phyloP scores from a whole-genome alignment of 1,139 yeast species.

The Yamadazyma epiphylla region DNA sequence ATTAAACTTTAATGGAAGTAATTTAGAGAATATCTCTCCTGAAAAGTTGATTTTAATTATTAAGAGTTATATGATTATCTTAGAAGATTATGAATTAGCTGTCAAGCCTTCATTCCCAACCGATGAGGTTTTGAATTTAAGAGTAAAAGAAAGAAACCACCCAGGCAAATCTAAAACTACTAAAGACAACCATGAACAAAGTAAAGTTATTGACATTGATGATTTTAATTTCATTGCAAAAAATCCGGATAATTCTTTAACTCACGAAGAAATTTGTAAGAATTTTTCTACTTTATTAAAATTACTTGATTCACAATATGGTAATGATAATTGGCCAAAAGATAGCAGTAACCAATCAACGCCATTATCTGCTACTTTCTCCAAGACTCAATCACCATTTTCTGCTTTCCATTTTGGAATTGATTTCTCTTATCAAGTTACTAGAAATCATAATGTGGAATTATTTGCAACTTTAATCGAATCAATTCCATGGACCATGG shows the following conservation, averaged over 20 bases:
- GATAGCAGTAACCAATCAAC: constrained; percentile 11
- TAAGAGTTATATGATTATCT: constrained; percentile 64
- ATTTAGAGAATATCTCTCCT: constrained; percentile 59
- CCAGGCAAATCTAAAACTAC: constrained; percentile 1
- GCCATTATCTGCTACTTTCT: constrained; percentile 13
- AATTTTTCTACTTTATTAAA: constrained; percentile 55
- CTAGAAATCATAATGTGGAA: constrained; percentile 46
- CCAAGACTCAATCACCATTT: constrained; percentile 27
- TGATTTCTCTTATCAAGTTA: constrained; percentile 32
- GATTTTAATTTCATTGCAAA: constrained; percentile 39
- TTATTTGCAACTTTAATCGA: constrained; percentile 69
- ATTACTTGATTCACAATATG: constrained; percentile 60
- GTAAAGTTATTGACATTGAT: constrained; percentile 9
- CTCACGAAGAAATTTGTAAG: constrained; percentile 76
- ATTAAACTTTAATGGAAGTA: constrained; percentile 49
- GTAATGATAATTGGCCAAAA: constrained; percentile 33
- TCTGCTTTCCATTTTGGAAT: constrained; percentile 52
- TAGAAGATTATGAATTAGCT: constrained; percentile 56
- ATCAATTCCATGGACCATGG: constrained; percentile 65
- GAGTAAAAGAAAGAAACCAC: constrained; percentile 4
- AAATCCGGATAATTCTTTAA: constrained; percentile 44
- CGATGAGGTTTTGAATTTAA: constrained; percentile 43
- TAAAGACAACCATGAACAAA: constrained; percentile 1
- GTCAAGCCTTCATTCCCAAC: constrained; percentile 76
- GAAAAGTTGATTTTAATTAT: constrained; percentile 72